Conservation (phyloP, 2,329 filamentous ascomycete genomes). For the Nakataea oryzae region DNA sequence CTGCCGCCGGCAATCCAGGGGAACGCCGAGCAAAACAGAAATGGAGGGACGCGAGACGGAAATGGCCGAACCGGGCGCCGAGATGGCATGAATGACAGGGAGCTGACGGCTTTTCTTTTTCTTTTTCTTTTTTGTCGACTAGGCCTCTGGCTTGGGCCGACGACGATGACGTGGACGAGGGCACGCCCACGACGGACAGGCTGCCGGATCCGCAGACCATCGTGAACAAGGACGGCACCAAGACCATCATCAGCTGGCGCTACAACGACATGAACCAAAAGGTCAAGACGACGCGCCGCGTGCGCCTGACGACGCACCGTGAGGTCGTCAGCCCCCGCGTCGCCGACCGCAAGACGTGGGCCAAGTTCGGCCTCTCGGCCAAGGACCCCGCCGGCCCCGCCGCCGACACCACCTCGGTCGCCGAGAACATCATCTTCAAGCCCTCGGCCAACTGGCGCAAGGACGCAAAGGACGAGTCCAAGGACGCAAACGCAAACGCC, state of each 20-base stretch:
- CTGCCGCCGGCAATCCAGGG: too few species aligned
- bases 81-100: not conserved
- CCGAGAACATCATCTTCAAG: conserved; percentile 96
- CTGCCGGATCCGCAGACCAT: conserved; percentile 83
- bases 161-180: conserved; percentile 85
- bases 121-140: not conserved
- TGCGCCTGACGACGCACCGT: conserved; percentile 84
- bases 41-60: too few species aligned
- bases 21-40: too few species aligned
- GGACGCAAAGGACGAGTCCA: conserved; percentile 69
- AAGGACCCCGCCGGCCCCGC: conserved; percentile 77
- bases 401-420: conserved; percentile 81
- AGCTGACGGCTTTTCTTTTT: not conserved
- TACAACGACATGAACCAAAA: conserved; percentile 91
- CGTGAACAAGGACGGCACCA: conserved; percentile 96
- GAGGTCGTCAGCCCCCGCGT: conserved; percentile 94
- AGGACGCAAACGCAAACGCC: conserved; percentile 60
- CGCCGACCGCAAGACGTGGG: conserved; percentile 85
- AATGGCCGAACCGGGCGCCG: too few species aligned
- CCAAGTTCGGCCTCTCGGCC: conserved; percentile 85
- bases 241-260: conserved; percentile 84
- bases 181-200: conserved; percentile 40
- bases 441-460: conserved; percentile 91
- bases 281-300: conserved; percentile 92
- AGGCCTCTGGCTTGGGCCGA: conserved; percentile 3